These are phyloP conservation scores for Tritrichomonas musculus DNA, from an alignment of 208 protist species.

Conservation along the genomic window DNA sequence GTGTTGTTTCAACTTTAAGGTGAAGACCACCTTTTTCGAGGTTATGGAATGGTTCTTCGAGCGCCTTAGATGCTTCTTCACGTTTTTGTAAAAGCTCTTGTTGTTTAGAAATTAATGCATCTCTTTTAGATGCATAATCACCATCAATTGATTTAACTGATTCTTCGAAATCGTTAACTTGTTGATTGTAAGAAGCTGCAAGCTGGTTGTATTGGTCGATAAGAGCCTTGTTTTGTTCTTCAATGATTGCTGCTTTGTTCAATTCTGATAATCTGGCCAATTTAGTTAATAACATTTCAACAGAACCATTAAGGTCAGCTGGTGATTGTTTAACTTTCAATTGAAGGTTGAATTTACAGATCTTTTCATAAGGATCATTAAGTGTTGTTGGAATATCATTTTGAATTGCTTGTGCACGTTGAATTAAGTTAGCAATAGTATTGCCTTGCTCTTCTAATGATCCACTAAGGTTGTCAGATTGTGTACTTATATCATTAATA, in stretches of 20 bases:
- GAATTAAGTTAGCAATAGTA: neutral
- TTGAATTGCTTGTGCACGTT: neutral
- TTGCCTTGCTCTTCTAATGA: too few species aligned
- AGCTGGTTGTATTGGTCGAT: neutral
- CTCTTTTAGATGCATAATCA: neutral
- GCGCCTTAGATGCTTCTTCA: neutral
- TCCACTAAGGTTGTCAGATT: neutral
- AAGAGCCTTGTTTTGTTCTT: neutral
- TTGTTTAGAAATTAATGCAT: neutral
- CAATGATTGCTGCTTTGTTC: neutral
- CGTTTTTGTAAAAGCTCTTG: neutral
- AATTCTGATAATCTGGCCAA: neutral
- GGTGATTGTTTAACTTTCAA: neutral
- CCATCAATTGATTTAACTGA: neutral
- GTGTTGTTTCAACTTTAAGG: neutral
- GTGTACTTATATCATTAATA: neutral
- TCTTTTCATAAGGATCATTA: neutral
- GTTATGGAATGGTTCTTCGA: neutral
- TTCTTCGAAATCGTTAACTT: neutral
- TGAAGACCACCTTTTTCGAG: slow-evolving; percentile 15
- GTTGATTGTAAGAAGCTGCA: neutral
- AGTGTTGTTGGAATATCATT: neutral
- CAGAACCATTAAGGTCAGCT: neutral
- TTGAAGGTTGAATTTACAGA: neutral
- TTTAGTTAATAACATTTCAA: neutral